phyloP scores from a whole-genome alignment of 495 filamentous ascomycete genomes.

The Lophiotrema nucula region DNA sequence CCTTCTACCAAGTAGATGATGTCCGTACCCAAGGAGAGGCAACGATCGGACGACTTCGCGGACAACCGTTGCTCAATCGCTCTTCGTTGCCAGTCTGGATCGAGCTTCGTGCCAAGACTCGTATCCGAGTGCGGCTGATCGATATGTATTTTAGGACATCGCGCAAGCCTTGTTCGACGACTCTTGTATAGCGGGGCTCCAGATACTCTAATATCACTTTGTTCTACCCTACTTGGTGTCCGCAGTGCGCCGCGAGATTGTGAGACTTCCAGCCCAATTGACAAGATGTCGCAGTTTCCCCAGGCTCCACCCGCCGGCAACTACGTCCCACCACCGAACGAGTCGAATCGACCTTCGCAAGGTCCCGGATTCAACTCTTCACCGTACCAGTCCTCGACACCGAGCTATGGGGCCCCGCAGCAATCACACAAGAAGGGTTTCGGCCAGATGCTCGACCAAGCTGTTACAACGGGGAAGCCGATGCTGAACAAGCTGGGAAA shows the following conservation, averaged over 20 bases:
- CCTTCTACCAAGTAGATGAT: no score
- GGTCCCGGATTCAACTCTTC: neutral
- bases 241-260: no score
- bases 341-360: neutral
- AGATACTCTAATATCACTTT: neutral
- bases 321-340: conserved; percentile 15
- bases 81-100: no score
- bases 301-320: conserved; percentile 19
- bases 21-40: no score
- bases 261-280: neutral
- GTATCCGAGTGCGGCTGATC: conserved; percentile 26
- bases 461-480: conserved; percentile 33
- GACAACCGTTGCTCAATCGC: no score
- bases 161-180: neutral
- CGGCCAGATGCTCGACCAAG: conserved; percentile 28
- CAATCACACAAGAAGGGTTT: conserved; percentile 8
- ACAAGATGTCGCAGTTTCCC: conserved; percentile 29
- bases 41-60: no score
- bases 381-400: conserved; percentile 7
- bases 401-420: conserved; percentile 4
- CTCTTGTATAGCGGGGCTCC: neutral
- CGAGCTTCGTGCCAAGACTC: conserved; percentile 22
- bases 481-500: conserved; percentile 31
- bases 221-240: no score
- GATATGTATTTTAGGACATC: no score